A percentile compares a stretch with the other conserved stretches of the same genome.
Evolutionary conservation across 1,139 yeast genomes (phyloP).

Genomic region (Hansenula sp.): DNA sequence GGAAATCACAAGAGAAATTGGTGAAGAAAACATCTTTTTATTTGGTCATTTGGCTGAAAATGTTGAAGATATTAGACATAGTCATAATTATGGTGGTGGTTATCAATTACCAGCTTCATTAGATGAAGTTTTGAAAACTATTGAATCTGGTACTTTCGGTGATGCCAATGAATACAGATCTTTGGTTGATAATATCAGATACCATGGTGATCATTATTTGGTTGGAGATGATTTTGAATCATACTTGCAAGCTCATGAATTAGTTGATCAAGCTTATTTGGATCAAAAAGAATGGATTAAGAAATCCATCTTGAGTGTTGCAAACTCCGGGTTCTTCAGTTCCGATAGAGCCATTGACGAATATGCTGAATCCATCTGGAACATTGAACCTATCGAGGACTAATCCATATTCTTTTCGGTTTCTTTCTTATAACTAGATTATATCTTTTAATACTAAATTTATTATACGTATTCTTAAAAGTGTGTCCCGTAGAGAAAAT

Average conservation of each 20-base stretch:
- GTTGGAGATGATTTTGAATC: slow-evolving; percentile 88
- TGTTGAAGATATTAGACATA: slow-evolving; percentile 79
- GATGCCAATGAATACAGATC: slow-evolving; percentile 62
- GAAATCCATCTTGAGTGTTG: slow-evolving; percentile 75
- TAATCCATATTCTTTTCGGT: not conserved
- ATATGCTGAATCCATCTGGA: slow-evolving; percentile 92
- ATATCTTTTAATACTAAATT: too few species aligned
- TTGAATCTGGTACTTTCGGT: slow-evolving; percentile 71
- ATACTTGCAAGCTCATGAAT: slow-evolving; percentile 73
- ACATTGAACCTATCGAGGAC: slow-evolving; percentile 61
- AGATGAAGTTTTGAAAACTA: slow-evolving; percentile 57
- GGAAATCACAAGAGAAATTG: slow-evolving; percentile 89
- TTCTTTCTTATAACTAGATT: not conserved
- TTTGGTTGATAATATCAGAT: slow-evolving; percentile 62
- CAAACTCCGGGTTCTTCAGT: slow-evolving; percentile 91
- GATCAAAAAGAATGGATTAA: slow-evolving; percentile 71
- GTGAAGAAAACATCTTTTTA: slow-evolving; percentile 87
- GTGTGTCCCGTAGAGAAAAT: too few species aligned
- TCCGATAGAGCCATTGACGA: slow-evolving; percentile 91
- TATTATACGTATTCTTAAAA: too few species aligned
- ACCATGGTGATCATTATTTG: slow-evolving; percentile 81
- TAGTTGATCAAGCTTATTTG: slow-evolving; percentile 67
- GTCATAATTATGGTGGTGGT: slow-evolving; percentile 61
- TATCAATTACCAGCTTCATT: slow-evolving; percentile 48
- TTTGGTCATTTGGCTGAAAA: slow-evolving; percentile 89